Conservation (phyloP, 768 basidiomycete species). For the Tulasnella calospora region DNA sequence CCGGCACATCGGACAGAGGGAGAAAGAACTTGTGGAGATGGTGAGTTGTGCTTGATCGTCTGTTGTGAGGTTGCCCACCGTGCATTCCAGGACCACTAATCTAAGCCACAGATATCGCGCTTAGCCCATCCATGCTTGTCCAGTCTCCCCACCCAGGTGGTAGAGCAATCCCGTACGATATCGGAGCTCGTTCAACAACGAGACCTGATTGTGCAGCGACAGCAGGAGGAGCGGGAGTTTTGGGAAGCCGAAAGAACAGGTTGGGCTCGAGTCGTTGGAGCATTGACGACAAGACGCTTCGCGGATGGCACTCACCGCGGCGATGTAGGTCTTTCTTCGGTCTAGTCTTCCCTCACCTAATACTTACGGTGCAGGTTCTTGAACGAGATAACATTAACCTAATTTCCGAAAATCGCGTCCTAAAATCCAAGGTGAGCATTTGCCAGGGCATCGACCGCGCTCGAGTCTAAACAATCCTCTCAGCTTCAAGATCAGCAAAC, state of each 20-base stretch:
- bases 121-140: slow-evolving; percentile 32
- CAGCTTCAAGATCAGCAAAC: slow-evolving; percentile 58
- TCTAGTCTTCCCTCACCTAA: neutral
- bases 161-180: slow-evolving; percentile 60
- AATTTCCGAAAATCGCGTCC: slow-evolving; percentile 56
- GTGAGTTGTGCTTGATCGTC: slow-evolving; percentile 35
- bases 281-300: slow-evolving; percentile 50
- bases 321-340: slow-evolving; percentile 16
- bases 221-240: slow-evolving; percentile 54
- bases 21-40: slow-evolving; percentile 56
- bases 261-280: slow-evolving; percentile 65
- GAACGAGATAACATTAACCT: slow-evolving; percentile 49
- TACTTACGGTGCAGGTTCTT: slow-evolving; percentile 43
- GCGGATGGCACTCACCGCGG: slow-evolving; percentile 34
- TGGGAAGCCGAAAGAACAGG: slow-evolving; percentile 60
- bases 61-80: neutral
- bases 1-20: slow-evolving; percentile 35
- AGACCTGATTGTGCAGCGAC: slow-evolving; percentile 50
- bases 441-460: slow-evolving; percentile 20
- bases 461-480: slow-evolving; percentile 8
- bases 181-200: slow-evolving; percentile 52
- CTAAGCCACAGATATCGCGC: slow-evolving; percentile 43
- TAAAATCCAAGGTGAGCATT: slow-evolving; percentile 55
- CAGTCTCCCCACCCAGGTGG: slow-evolving; percentile 38
- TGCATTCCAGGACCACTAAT: neutral